Conservation (phyloP, 2,329 filamentous ascomycete genomes). For the Nemania sp. region DNA sequence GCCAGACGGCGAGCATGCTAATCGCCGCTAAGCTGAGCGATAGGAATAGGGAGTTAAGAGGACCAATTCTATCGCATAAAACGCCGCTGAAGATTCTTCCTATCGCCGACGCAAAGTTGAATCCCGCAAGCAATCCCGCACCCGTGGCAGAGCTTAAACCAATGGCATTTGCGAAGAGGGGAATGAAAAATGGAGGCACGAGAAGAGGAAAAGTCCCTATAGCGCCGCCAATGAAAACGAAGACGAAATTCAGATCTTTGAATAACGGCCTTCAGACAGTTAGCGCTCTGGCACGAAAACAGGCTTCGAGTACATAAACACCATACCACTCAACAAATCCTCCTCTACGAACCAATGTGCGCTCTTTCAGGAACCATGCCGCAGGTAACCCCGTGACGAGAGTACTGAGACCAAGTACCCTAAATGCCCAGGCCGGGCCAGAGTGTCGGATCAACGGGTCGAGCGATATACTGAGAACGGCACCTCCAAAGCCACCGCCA, state of each 20-base stretch:
- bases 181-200: conserved; percentile 57
- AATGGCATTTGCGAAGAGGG: conserved; percentile 55
- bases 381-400: conserved; percentile 51
- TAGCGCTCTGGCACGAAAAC: background rate
- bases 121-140: conserved; percentile 61
- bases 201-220: conserved; percentile 55
- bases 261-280: conserved; percentile 45
- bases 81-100: conserved; percentile 59
- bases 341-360: conserved; percentile 40
- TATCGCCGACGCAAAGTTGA: conserved; percentile 62
- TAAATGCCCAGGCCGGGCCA: conserved; percentile 47
- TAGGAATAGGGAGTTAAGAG: conserved; percentile 57
- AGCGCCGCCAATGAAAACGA: conserved; percentile 50
- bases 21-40: conserved; percentile 56
- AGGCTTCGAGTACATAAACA: background rate
- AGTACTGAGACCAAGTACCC: conserved; percentile 48
- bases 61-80: conserved; percentile 56
- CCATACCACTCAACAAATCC: conserved; percentile 48
- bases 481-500: conserved; percentile 59
- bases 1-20: conserved; percentile 65
- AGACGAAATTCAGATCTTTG: conserved; percentile 48
- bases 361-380: conserved; percentile 49
- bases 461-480: conserved; percentile 54
- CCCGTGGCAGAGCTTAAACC: conserved; percentile 56
- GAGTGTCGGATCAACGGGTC: conserved; percentile 49